Evolutionary conservation across 140 eudicot species (phyloP).

Genomic region (Stevia rebaudiana): DNA sequence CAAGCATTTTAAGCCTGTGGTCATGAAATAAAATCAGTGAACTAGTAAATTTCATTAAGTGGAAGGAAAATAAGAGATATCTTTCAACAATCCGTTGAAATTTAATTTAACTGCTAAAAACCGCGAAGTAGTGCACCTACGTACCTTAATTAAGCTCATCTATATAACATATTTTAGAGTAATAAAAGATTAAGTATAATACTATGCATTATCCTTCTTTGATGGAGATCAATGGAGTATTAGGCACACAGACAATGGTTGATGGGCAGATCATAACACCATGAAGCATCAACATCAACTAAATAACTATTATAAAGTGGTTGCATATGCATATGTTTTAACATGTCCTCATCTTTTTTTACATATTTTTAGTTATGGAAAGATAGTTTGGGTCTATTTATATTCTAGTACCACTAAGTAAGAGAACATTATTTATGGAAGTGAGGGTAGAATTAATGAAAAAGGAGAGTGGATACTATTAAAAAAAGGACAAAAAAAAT

Average conservation of each 20-base stretch:
- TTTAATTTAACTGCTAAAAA: too few relatives aligned
- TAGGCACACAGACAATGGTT: not conserved
- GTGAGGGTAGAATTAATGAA: not conserved
- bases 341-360: not conserved
- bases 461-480: not conserved
- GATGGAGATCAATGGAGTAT: constrained; percentile 7
- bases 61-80: too few relatives aligned
- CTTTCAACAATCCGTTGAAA: too few relatives aligned
- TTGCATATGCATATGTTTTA: constrained; percentile 11
- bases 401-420: constrained; percentile 23
- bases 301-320: constrained; percentile 4
- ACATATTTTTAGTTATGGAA: not conserved
- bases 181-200: not conserved
- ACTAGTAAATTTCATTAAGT: too few relatives aligned
- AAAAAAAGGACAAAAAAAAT: constrained; percentile 12
- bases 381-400: not conserved
- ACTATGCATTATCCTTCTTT: not conserved
- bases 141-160: not conserved
- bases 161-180: not conserved
- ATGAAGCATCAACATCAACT: not conserved
- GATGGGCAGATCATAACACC: not conserved
- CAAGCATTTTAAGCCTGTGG: too few relatives aligned
- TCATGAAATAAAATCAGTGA: too few relatives aligned
- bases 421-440: not conserved
- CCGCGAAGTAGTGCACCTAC: not conserved